Base-by-base conservation (phyloP, 2,329 filamentous ascomycete genomes). In the Aspergillus novofumigatus region DNA sequence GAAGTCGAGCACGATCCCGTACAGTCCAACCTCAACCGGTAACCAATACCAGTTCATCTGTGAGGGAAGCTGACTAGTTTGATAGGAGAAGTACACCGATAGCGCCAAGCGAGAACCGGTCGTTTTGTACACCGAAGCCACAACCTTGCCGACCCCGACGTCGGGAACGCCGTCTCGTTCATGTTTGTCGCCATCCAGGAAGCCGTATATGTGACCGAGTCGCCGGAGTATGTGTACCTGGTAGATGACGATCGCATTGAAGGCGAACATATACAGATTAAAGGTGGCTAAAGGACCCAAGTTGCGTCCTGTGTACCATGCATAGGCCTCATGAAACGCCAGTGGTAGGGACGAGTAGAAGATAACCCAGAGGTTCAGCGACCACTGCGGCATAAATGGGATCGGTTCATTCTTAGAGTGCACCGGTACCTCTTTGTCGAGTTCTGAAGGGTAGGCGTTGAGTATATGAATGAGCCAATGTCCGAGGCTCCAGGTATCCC, bases 151-250 rank as follows among this genome's bases (percentile, higher is more conserved):
- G 2, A 75, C 73, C 9, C 71, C 72, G 1, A 70, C 65, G 51
- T 79, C 76, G 0, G 77, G 77, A 5, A 79, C 71, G 3, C 74
- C 72, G 52, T 79, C 77, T 17, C 77, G 72, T 20, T 67, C 72
- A 58, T 79, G 77, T 41, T 74, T 70, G 57, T 79, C 76, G 11
- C 77, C 77, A 56, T 80, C 77, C 1, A 80, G 67, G 54, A 75
- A 79, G 4, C 77, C 77, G 23, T 71, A 65, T 0, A 53, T 58
- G 49, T 78, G 74, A 0, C 73, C 76, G 1, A 78, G 57, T 4
- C 67, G 67, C 6, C 76, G 73, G 11, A 79, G 68, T 4, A 69
- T 65, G 23, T 72, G 69, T 4, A 78, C 59, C 52, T 78, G 68
- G 48, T 72, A 73, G 38, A 79, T 72, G n/a, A 72, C 70, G 45